Base-by-base conservation (phyloP, 371 early-diverging fungal species). In the Batrachochytrium dendrobatidis region DNA sequence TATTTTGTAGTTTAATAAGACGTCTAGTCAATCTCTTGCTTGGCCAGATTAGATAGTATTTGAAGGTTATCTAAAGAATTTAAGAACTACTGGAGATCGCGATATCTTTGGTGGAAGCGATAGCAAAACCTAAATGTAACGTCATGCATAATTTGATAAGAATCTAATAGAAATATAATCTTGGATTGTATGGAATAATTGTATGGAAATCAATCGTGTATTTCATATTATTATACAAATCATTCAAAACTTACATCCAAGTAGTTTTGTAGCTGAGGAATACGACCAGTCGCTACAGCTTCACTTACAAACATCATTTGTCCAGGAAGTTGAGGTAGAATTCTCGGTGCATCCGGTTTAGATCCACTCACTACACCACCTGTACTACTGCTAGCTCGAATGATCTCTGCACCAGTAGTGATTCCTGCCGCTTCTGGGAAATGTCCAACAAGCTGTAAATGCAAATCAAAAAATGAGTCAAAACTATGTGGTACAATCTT, bases 261-360 rank as follows among this genome's bases (percentile, higher is more conserved):
- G 50, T 79, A 79, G 12, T 45, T 49, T 51, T 79, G 76, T 58
- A 79, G 51, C 53, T 28, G 52, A 1, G 32, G 34, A 22, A 74
- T 62, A 22, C 79, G 50, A 10, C 55, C 53, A 44, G 67, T 64
- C 17, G 79, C 79, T 3, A 69, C 72, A 1, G 72, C 71, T 48
- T 76, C 76, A 34, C 68, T 72, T 12, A 79, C 76, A 59, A 68
- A 71, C 72, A 79, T 76, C 70, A 73, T 74, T 53, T 79, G 76
- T 22, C 66, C 68, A 2, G 79, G 79, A 26, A 79, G 58, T 45
- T 79, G 73, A 3, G 79, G 79, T 18, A 79, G 67, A 50, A 79
- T 75, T 29, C 74, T 39, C 34, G 34, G 20, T 45, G 5, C 60
- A 3, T 10, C 24, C 25, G 24, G 15, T 30, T 49, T 25, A 24